Percentiles rank a stretch among this genome's conserved stretches.
Conservation (phyloP, 108 stramenopile genomes). For the Cylindrotheca fusiformis region DNA sequence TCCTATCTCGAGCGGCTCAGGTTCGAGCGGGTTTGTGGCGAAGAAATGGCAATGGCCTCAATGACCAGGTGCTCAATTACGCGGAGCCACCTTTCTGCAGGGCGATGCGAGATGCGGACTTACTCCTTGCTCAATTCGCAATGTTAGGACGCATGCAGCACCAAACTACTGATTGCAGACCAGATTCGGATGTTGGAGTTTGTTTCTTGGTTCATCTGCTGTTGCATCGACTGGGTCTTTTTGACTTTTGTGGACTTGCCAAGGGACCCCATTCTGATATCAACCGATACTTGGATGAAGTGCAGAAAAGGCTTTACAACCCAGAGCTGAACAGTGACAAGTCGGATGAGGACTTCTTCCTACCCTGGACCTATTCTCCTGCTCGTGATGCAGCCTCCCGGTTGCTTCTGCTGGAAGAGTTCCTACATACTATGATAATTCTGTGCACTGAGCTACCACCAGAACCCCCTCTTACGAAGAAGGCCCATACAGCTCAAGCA, state of each 20-base stretch:
- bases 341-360: slow-evolving; percentile 8
- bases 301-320: slow-evolving; percentile 50
- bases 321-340: slow-evolving; percentile 39
- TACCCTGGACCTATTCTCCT: slow-evolving; percentile 69
- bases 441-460: slow-evolving; percentile 73
- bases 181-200: slow-evolving; percentile 36
- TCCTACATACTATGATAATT: slow-evolving; percentile 66
- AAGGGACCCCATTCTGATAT: slow-evolving; percentile 54
- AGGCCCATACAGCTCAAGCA: slow-evolving; percentile 61
- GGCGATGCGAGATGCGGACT: slow-evolving; percentile 86
- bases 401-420: slow-evolving; percentile 64
- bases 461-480: slow-evolving; percentile 37
- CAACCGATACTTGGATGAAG: slow-evolving; percentile 54
- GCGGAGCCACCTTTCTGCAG: slow-evolving; percentile 93
- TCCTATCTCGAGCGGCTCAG: slow-evolving; percentile 74
- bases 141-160: slow-evolving; percentile 48
- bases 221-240: slow-evolving; percentile 73
- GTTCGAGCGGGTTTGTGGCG: slow-evolving; percentile 90
- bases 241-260: slow-evolving; percentile 53
- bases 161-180: slow-evolving; percentile 18
- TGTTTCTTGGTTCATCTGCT: slow-evolving; percentile 53
- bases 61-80: slow-evolving; percentile 85
- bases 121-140: slow-evolving; percentile 78
- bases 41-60: slow-evolving; percentile 89
- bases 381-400: slow-evolving; percentile 45